Conservation (phyloP, 169 alveolate genomes). For the Plasmodium billcollinsi region DNA sequence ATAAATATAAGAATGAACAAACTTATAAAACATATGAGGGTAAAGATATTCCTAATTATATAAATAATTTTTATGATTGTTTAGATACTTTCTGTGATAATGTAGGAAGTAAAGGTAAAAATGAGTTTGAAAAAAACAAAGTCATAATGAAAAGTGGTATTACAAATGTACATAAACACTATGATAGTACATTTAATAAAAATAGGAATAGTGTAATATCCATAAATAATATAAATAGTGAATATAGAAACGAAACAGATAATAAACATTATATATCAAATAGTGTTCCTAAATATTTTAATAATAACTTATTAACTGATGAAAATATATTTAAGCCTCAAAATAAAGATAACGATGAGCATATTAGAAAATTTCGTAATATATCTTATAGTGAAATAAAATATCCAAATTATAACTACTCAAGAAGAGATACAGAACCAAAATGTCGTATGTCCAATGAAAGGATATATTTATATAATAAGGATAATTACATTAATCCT, state of each 20-base stretch:
- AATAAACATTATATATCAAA: background rate
- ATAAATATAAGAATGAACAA: conserved; percentile 14
- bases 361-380: conserved; percentile 5
- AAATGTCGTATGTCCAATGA: conserved; percentile 4
- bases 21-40: conserved; percentile 9
- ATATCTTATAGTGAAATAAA: background rate
- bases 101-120: too few species aligned
- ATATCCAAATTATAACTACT: conserved; percentile 4
- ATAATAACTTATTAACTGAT: conserved; percentile 18
- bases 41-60: conserved; percentile 32
- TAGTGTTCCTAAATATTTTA: background rate
- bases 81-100: conserved; percentile 9
- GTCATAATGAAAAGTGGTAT: too few species aligned
- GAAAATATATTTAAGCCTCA: background rate
- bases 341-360: conserved; percentile 1
- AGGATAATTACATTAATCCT: background rate
- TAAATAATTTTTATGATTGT: conserved; percentile 12
- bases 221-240: background rate
- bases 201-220: background rate
- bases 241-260: background rate
- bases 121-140: too few species aligned
- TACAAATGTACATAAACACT: too few species aligned
- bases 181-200: too few species aligned
- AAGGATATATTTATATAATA: conserved; percentile 3
- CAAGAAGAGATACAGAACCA: conserved; percentile 14